Evolutionary conservation across 192 early-diverging fungal genomes (phyloP).

Genomic region (Backusella australiensis): DNA sequence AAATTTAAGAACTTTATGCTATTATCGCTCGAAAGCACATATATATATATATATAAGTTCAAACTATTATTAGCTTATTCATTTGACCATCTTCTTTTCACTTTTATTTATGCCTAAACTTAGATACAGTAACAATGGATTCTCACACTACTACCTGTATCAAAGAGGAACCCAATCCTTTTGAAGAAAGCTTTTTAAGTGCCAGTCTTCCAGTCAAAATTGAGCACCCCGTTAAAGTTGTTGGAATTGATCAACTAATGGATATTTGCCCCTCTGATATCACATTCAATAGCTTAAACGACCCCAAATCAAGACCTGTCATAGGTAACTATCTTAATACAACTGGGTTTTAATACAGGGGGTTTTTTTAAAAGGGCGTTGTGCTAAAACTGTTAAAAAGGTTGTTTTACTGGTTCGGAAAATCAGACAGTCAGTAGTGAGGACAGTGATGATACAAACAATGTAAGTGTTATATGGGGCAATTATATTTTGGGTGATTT

Average conservation of each 20-base stretch:
- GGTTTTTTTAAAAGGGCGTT: not conserved
- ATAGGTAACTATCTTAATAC: not conserved
- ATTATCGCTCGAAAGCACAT: not conserved
- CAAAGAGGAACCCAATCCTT: constrained; percentile 6
- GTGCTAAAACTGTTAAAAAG: not conserved
- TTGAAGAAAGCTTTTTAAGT: constrained; percentile 5
- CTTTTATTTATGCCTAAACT: not conserved
- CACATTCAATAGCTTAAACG: not conserved
- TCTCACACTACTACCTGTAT: not conserved
- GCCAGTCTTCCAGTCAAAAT: not conserved
- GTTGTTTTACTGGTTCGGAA: not conserved
- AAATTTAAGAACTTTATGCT: not conserved
- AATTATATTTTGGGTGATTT: not conserved
- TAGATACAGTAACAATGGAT: not conserved
- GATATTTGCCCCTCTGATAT: not conserved
- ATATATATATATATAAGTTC: not conserved
- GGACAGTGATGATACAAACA: constrained; percentile 6
- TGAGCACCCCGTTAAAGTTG: not conserved
- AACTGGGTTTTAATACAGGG: not conserved
- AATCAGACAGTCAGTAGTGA: constrained; percentile 1
- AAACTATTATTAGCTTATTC: not conserved
- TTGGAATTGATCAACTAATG: not conserved
- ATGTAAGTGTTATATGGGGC: not conserved
- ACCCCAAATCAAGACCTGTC: not conserved
- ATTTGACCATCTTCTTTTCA: not conserved